A percentile compares a stretch with the other conserved stretches of the same genome.
phyloP scores from a whole-genome alignment of 345 rosid species.

The Citrus trifoliata region DNA sequence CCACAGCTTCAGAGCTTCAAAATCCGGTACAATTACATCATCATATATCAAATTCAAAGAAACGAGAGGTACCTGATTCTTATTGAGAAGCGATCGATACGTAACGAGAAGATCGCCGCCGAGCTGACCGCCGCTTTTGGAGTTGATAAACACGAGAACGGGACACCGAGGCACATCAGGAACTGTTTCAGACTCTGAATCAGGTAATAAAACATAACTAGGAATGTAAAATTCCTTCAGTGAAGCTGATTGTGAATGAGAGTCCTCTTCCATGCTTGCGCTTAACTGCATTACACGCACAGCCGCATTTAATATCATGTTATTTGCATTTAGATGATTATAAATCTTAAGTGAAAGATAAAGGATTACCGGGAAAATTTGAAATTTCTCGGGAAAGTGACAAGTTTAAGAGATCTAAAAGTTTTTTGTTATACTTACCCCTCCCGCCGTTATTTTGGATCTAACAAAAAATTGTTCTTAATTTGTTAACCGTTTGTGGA shows the following conservation, averaged over 20 bases:
- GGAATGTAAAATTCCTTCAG: conserved; percentile 54
- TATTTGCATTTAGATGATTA: not conserved
- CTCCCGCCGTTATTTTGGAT: conserved; percentile 5
- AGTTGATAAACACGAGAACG: conserved; percentile 72
- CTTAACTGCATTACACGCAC: conserved; percentile 20
- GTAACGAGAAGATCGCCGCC: conserved; percentile 75
- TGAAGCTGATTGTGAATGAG: conserved; percentile 18
- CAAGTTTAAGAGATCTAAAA: not conserved
- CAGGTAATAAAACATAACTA: conserved; percentile 44
- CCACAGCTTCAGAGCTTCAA: not conserved
- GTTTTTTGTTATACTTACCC: not conserved
- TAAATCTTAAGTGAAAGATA: not conserved
- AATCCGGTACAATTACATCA: not conserved
- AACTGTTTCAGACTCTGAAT: conserved; percentile 20
- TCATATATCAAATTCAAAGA: not conserved
- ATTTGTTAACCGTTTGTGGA: not conserved
- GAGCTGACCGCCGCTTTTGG: conserved; percentile 88
- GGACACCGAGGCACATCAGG: conserved; percentile 46
- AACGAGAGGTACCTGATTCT: conserved; percentile 44
- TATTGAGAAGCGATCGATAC: conserved; percentile 53
- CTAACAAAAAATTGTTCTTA: not conserved
- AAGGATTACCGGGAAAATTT: not conserved
- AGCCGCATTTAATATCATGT: not conserved
- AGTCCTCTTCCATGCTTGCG: conserved; percentile 30
- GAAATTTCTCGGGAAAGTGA: not conserved